Evolutionary conservation across 768 basidiomycete species (phyloP), one percentile per base, ranked within the genome.

Genomic region (Tephrocybe rancida): DNA sequence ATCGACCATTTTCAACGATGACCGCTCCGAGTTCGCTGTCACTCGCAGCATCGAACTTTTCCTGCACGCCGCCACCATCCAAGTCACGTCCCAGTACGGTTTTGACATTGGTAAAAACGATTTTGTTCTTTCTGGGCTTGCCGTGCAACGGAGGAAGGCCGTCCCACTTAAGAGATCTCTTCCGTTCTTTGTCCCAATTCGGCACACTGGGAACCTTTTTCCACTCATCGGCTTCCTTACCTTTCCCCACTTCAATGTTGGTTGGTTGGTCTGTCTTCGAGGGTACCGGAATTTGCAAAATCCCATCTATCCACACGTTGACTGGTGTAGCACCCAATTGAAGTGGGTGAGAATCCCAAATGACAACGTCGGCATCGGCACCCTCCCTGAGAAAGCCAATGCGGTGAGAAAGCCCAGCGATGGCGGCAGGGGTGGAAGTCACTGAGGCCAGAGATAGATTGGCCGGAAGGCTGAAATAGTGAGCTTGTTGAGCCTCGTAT

Each of bases 301-400:
- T 84, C 1, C 93, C 93, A 66, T 97, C 94, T 58, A 95, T 90
- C 77, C 86, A 95, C 24, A 90, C 84, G 52, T 86, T 84, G 11
- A 73, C 64, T 0, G 91, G 92, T 0, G 88, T 90, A 2, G 91
- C 86, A 49, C 87, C 90, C 19, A 90, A 71, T 25, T 77, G 76
- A 25, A 93, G 75, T 1, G 92, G 92, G 68, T 91, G 87, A 2
- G 82, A 83, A 61, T 87, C 84, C 86, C 86, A 88, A 32, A 92
- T 67, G 6, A 91, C 87, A n/a, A 90, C 64, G 63, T 92, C 87
- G 44, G 80, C 80, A 54, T 82, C 81, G n/a, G 73, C 65, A n/a
- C 84, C 84, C 62, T 77, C 74, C 44, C 73, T 67, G 14, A 93
- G 62, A 45, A 77, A 73, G 16, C 91, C 91, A 24, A 93, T 77